Base-by-base conservation (phyloP, 2,329 filamentous ascomycete species). In the Pseudogymnoascus sp. region DNA sequence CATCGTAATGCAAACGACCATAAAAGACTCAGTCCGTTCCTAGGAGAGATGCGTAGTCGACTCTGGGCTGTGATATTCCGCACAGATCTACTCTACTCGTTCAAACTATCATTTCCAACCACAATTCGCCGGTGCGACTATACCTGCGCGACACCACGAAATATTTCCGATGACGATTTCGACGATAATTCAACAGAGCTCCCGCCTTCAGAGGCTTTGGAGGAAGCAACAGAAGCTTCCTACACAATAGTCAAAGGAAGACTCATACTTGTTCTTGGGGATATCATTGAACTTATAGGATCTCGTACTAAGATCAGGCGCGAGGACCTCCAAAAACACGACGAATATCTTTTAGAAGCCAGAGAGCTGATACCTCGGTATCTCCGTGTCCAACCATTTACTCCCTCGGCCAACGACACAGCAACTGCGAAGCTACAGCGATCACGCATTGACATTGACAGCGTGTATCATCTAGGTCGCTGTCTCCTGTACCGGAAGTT, bases 401-500 rank as follows among this genome's bases (percentile, higher is more conserved):
- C 60, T 6, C 24, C 26, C 16, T n/a, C 62, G 5, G 33, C 24
- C 19, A 8, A 12, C 11, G 31, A 61, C 4, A 35, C 26, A 14
- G 26, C 7, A 14, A 53, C 22, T 4, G 28, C 28, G 10, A 56
- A 56, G 11, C 24, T 41, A n/a, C 56, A 61, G 2, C 22, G 35
- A 37, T 43, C 43, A 24, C 16, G 50, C 35, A 63, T 60, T 5
- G 38, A 40, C 6, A 7, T 65, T 10, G 61, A 65, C 10, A 50
- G 63, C 10, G 16, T 56, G 26, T 65, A 65, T 63, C 63, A 61
- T 59, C 28, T 63, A 5, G 50, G 46, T 10, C 33, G 46, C 12
- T 65, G 63, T n/a, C 35, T 63, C 14, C n/a, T 65, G 4, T 63
- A 63, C 22, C 19, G 62, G 8, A 63, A 59, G 12, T 65, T 56